Conservation (phyloP, 2,329 filamentous ascomycete species). For the Xylariaceae sp. region DNA sequence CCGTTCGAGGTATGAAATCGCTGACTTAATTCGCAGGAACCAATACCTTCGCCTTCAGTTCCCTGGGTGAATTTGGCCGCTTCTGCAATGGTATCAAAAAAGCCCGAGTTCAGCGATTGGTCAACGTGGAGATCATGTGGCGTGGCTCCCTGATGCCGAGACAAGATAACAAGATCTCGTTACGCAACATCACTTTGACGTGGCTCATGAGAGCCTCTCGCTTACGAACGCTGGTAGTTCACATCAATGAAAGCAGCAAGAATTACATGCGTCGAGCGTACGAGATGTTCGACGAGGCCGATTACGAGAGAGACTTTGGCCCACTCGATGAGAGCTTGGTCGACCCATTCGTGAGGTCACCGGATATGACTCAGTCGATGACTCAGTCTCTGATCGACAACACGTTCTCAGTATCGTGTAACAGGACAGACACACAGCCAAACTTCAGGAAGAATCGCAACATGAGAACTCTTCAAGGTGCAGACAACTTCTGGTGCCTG, state of each 20-base stretch:
- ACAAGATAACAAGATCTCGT: slow-evolving; percentile 27
- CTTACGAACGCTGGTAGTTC: slow-evolving; percentile 40
- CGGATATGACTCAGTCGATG: not conserved
- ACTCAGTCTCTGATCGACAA: not conserved
- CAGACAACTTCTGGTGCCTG: slow-evolving; percentile 43
- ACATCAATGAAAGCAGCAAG: slow-evolving; percentile 38
- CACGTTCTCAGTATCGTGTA: slow-evolving; percentile 14
- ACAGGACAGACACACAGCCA: slow-evolving; percentile 37
- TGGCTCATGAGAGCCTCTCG: slow-evolving; percentile 37
- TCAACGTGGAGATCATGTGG: slow-evolving; percentile 45
- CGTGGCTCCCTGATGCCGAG: slow-evolving; percentile 10
- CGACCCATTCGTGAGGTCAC: not conserved
- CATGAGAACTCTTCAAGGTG: slow-evolving; percentile 42
- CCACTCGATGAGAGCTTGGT: slow-evolving; percentile 4
- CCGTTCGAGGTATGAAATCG: not conserved
- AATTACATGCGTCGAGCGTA: slow-evolving; percentile 35
- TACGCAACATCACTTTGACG: slow-evolving; percentile 36
- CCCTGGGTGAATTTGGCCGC: slow-evolving; percentile 49
- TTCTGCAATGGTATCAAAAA: slow-evolving; percentile 43
- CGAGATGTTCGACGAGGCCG: slow-evolving; percentile 28
- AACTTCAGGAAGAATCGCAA: slow-evolving; percentile 38
- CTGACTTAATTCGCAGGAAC: slow-evolving; percentile 7
- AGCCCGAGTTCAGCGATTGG: slow-evolving; percentile 40
- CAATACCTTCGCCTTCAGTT: slow-evolving; percentile 52
- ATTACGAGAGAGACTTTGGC: slow-evolving; percentile 12